phyloP scores from a whole-genome alignment of 2,329 filamentous ascomycete species.

The Diplodia seriata region DNA sequence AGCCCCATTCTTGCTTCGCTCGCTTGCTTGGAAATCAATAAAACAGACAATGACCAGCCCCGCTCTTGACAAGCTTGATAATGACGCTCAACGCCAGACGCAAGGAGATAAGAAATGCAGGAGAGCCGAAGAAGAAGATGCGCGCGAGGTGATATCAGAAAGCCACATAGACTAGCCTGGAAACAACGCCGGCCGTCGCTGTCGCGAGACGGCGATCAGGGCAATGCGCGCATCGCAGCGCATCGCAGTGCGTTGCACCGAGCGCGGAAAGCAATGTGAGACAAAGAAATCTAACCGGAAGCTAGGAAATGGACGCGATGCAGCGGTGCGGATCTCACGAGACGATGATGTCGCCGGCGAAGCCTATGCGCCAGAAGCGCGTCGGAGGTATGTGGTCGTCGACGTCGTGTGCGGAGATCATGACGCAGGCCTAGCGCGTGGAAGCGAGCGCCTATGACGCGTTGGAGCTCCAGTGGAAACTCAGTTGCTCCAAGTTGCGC shows the following conservation, averaged over 20 bases:
- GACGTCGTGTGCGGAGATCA: conserved; percentile 30
- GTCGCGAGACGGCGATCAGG: conserved; percentile 14
- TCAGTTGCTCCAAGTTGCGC: conserved; percentile 19
- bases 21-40: conserved; percentile 23
- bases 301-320: conserved; percentile 14
- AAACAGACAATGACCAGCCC: conserved; percentile 8
- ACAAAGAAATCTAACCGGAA: conserved; percentile 21
- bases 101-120: conserved; percentile 11
- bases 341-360: conserved; percentile 24
- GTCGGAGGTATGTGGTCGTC: conserved; percentile 20
- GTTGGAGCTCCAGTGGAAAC: conserved; percentile 17
- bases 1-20: conserved; percentile 1
- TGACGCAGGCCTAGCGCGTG: conserved; percentile 28
- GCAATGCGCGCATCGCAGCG: conserved; percentile 13
- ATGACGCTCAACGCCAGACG: conserved; percentile 15
- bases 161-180: background rate
- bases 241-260: conserved; percentile 15
- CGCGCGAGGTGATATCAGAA: conserved; percentile 17
- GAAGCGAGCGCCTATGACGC: conserved; percentile 30
- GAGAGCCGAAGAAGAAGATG: background rate
- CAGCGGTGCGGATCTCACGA: conserved; percentile 19
- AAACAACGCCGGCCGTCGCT: conserved; percentile 10
- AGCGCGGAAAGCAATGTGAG: background rate
- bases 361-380: conserved; percentile 8
- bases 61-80: conserved; percentile 5